A percentile compares a stretch with the other conserved stretches of the same genome.
Conservation (phyloP, 2,329 filamentous ascomycete species). For the Exophiala phaeomuriformis region DNA sequence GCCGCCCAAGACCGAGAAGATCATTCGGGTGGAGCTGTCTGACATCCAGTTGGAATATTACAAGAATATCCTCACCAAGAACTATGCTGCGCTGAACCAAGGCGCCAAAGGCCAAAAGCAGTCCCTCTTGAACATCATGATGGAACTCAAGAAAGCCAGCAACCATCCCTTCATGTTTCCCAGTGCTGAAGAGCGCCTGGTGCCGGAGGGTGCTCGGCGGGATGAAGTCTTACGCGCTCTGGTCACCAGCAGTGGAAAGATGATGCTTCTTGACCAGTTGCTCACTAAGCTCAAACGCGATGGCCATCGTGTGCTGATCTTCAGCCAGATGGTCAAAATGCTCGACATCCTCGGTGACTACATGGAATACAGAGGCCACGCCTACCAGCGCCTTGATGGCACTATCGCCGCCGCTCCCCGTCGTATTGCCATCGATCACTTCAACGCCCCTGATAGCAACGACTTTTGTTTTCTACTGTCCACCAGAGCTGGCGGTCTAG, state of each 20-base stretch:
- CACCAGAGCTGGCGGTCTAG: conserved; percentile 90
- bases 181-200: conserved; percentile 81
- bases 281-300: conserved; percentile 88
- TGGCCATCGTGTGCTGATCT: conserved; percentile 91
- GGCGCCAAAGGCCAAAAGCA: conserved; percentile 87
- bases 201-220: conserved; percentile 69
- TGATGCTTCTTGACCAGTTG: conserved; percentile 98
- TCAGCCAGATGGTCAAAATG: conserved; percentile 99
- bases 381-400: conserved; percentile 89
- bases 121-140: conserved; percentile 95
- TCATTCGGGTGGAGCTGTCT: conserved; percentile 92
- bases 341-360: conserved; percentile 94
- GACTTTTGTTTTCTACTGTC: conserved; percentile 96
- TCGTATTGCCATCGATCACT: conserved; percentile 93
- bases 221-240: conserved; percentile 89
- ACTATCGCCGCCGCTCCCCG: conserved; percentile 84
- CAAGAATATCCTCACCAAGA: conserved; percentile 95
- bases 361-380: conserved; percentile 82
- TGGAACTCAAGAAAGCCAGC: conserved; percentile 98
- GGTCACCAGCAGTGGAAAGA: conserved; percentile 96
- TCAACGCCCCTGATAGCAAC: conserved; percentile 90
- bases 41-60: conserved; percentile 97
- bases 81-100: conserved; percentile 89
- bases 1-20: conserved; percentile 96
- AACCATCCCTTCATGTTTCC: conserved; percentile 99